Evolutionary conservation across 2,329 filamentous ascomycete genomes (phyloP), one percentile per base, ranked within the genome.

Genomic region (Diaporthe sp.): DNA sequence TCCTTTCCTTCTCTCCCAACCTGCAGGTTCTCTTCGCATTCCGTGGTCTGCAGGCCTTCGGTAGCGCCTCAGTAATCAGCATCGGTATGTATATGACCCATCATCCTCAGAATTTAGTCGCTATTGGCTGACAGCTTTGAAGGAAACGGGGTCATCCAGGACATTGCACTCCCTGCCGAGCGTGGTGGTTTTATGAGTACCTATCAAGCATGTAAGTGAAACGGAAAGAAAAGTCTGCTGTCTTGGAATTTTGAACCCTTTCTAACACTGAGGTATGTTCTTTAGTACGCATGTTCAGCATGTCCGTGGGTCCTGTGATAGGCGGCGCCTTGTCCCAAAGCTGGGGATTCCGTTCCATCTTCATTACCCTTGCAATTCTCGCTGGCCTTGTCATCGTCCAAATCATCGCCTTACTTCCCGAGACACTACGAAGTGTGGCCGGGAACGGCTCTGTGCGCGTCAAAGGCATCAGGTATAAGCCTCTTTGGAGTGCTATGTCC

Each of bases 61-160:
- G 87, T 4, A 86, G 85, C 75, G 84, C 86, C 3, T 85, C 85
- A 1, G 87, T 84, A 0, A 85, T 87, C 3, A 85, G 85, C 51
- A 84, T 88, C 42, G 86, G 86, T 82, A 80, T 72, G 79, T 73
- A 22, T 8, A 10, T 2, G 35, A 19, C 9, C 9, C 2, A 4
- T 30, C 5, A 9, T 12, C 2, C 15, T 4, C 37, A 15, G 2
- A 47, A 13, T 5, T 22, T 8, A n/a, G n/a, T 10, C 7, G n/a
- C 19, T 9, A 47, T 1, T 25, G 17, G 19, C 39, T 63, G 59
- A 63, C 39, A 47, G 1, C 3, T 12, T 22, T 4, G 17, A 12
- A 76, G 80, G 81, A 0, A 81, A 80, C 6, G 81, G 80, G 0
- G 79, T 82, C 0, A 81, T 84, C 4, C 79, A 81, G 1, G 82